Evolutionary conservation across 225 moss, liverwort and hornwort species (phyloP), one percentile per base, ranked within the genome.

Genomic region (Bryoerythrophyllum caledonicum): DNA sequence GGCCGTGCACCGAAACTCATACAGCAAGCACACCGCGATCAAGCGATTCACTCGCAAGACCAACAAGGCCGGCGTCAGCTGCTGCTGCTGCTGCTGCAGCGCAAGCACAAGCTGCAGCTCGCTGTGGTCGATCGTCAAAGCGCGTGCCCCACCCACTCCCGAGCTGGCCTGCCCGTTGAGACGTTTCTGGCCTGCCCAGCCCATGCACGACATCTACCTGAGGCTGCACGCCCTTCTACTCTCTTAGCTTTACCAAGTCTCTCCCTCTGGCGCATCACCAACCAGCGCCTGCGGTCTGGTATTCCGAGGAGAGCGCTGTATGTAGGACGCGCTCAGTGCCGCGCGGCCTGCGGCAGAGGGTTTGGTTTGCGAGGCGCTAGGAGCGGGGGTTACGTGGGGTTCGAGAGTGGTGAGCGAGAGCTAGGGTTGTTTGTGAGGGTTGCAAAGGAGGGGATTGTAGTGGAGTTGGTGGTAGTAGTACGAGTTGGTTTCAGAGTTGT

Each of bases 121-220:
- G 19, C 48, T 6, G 48, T 19, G 48, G 19, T 17, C 48, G 48
- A 49, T 49, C 48, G 19, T 19, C 48, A 17, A 6, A 49, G 48
- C 17, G 48, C 48, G 48, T 17, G 48, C 17, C 48, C 48, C 6
- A 19, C 48, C 48, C 4, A n/a, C 44, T 17, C n/a, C 30, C 7
- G 38, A 38, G 38, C 38, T 34, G 0, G 69, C 24, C 37, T 35
- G 57, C 57, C 79, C 71, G 82, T 82, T 76, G 72, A 62, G 48
- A 19, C 48, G 19, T 49, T 19, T 49, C 48, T 17, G 19, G 0
- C 48, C 48, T 49, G 72, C 38, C 38, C 74, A 37, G 63, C 27
- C 75, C 84, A 81, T 79, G 85, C 78, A 85, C 85, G 78, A 68
- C 78, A 72, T 15, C 60, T 77, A 37, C 77, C 60, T 75, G 65